Percentiles rank a stretch among this genome's conserved stretches.
These are phyloP conservation scores for Phytophthora idaei DNA, from an alignment of 352 stramenopile genomes.

Conservation along the genomic window DNA sequence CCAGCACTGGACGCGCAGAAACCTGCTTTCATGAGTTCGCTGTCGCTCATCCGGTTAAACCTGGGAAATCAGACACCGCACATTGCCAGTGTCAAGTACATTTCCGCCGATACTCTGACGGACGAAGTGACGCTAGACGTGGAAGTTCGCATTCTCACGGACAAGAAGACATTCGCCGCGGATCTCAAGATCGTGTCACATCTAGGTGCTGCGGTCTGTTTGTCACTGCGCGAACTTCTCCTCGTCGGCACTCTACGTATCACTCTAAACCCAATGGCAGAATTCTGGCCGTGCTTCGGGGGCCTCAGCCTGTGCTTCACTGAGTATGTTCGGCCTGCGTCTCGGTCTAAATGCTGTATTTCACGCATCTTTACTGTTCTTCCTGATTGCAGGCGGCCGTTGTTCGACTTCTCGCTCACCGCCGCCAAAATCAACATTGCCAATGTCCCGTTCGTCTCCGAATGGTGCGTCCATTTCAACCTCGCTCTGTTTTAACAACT, in stretches of 20 bases:
- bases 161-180: constrained; percentile 63
- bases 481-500: constrained; percentile 2
- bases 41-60: constrained; percentile 65
- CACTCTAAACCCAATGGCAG: constrained; percentile 69
- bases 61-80: constrained; percentile 61
- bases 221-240: constrained; percentile 70
- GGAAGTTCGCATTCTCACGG: constrained; percentile 64
- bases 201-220: constrained; percentile 56
- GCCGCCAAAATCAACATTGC: constrained; percentile 86
- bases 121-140: constrained; percentile 77
- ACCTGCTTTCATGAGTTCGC: constrained; percentile 68
- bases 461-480: constrained; percentile 51
- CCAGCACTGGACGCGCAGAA: constrained; percentile 64
- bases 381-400: constrained; percentile 47
- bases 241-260: constrained; percentile 74
- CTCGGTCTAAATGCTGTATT: neutral
- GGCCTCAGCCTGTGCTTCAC: constrained; percentile 78
- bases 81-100: constrained; percentile 76
- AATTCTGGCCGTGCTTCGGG: constrained; percentile 77
- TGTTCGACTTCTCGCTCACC: constrained; percentile 80
- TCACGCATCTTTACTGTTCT: neutral
- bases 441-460: constrained; percentile 81
- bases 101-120: constrained; percentile 56
- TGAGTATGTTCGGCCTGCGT: constrained; percentile 34
- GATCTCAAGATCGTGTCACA: constrained; percentile 75